phyloP scores from a whole-genome alignment of 1,139 yeast species.

The Pichia sp. region DNA sequence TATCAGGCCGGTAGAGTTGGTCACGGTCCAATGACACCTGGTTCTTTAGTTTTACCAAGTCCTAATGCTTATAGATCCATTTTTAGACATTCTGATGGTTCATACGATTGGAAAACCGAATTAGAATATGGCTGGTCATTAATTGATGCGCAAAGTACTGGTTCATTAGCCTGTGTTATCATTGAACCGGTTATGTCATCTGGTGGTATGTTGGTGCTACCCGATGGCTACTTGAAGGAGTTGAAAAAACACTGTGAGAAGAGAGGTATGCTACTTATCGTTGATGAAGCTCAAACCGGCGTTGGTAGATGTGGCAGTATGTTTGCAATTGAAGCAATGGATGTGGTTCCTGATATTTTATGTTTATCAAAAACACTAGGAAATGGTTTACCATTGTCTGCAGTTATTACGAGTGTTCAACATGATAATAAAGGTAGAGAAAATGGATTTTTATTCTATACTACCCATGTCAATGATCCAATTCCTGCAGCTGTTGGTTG shows the following conservation, averaged over 20 bases:
- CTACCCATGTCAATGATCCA: conserved; percentile 26
- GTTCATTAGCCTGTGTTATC: conserved; percentile 24
- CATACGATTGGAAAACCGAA: conserved; percentile 27
- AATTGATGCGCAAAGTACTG: conserved; percentile 20
- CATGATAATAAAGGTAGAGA: conserved; percentile 11
- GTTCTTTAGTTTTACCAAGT: conserved; percentile 24
- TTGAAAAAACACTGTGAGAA: conserved; percentile 23
- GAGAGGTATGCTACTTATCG: conserved; percentile 25
- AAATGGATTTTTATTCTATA: conserved; percentile 21
- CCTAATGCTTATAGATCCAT: conserved; percentile 26
- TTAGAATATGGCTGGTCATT: conserved; percentile 19
- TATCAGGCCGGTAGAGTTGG: conserved; percentile 25
- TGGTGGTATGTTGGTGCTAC: conserved; percentile 23
- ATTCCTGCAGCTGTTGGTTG: conserved; percentile 27
- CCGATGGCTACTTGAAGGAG: conserved; percentile 22
- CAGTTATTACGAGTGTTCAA: conserved; percentile 25
- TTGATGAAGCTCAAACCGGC: conserved; percentile 33
- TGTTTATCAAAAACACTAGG: conserved; percentile 30
- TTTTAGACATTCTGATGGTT: conserved; percentile 24
- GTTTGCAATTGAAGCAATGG: conserved; percentile 29
- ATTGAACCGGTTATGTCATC: conserved; percentile 21
- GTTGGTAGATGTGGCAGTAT: conserved; percentile 31
- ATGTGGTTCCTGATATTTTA: conserved; percentile 30
- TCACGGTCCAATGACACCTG: conserved; percentile 25
- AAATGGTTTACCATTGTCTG: conserved; percentile 31